Evolutionary conservation across 495 filamentous ascomycete species (phyloP).

Genomic region (Aspergillus taichungensis): DNA sequence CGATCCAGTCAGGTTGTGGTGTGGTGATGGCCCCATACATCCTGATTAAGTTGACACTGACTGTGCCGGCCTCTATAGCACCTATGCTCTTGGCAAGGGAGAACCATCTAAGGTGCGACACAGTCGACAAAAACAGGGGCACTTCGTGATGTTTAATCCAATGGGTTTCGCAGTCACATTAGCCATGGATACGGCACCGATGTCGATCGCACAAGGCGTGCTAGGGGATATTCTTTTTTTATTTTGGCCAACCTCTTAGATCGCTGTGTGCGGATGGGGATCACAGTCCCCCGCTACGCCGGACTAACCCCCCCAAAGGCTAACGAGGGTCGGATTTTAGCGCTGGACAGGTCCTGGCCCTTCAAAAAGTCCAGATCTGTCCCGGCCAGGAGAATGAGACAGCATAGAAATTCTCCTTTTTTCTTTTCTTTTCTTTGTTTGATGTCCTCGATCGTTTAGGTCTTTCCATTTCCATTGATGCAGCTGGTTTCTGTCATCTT

Average conservation of each 20-base stretch:
- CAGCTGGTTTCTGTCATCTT: slow-evolving; percentile 7
- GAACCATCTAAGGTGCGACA: slow-evolving; percentile 8
- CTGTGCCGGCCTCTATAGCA: too few relatives aligned
- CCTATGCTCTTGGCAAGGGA: background rate
- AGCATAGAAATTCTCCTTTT: slow-evolving; percentile 2
- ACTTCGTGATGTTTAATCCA: slow-evolving; percentile 14
- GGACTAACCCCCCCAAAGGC: slow-evolving; percentile 7
- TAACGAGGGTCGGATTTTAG: slow-evolving; percentile 4
- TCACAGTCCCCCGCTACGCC: slow-evolving; percentile 8
- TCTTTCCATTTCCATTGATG: slow-evolving; percentile 3
- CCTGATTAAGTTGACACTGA: too few relatives aligned
- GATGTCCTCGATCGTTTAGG: slow-evolving; percentile 6
- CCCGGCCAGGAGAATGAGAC: slow-evolving; percentile 8
- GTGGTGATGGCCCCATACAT: too few relatives aligned
- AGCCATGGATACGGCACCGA: slow-evolving; percentile 16
- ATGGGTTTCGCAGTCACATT: slow-evolving; percentile 18
- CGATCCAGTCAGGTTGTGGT: too few relatives aligned
- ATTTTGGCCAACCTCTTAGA: slow-evolving; percentile 14
- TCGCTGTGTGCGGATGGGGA: slow-evolving; percentile 11
- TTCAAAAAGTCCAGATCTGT: slow-evolving; percentile 23
- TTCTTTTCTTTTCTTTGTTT: slow-evolving; percentile 7
- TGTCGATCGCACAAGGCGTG: slow-evolving; percentile 22
- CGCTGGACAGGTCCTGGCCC: slow-evolving; percentile 12
- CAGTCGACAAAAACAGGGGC: slow-evolving; percentile 8
- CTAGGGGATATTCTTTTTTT: slow-evolving; percentile 18